A percentile compares a stretch with the other conserved stretches of the same genome.
Evolutionary conservation across 2,329 filamentous ascomycete species (phyloP).

Genomic region (Zymoseptoria tritici): DNA sequence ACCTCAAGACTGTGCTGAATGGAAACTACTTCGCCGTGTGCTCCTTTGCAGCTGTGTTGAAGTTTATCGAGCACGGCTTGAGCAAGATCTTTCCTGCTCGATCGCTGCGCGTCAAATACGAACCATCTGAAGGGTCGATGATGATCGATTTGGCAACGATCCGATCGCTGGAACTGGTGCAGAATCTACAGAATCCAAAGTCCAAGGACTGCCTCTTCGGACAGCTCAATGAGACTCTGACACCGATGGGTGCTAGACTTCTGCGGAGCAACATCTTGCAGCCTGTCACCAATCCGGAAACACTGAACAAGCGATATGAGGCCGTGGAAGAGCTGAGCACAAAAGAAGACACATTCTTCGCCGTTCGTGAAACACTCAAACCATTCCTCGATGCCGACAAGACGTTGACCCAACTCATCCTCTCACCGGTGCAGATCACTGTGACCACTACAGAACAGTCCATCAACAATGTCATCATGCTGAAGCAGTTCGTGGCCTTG

Average conservation of each 20-base stretch:
- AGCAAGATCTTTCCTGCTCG: conserved; percentile 64
- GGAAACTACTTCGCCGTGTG: conserved; percentile 84
- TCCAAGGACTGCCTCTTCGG: conserved; percentile 80
- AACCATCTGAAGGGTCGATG: conserved; percentile 86
- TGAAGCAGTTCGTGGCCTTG: conserved; percentile 71
- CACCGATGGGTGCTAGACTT: conserved; percentile 80
- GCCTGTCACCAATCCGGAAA: conserved; percentile 65
- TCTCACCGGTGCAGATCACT: conserved; percentile 60
- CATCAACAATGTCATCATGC: conserved; percentile 76
- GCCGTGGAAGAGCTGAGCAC: conserved; percentile 74
- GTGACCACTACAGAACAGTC: conserved; percentile 68
- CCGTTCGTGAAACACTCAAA: conserved; percentile 68
- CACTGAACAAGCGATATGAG: conserved; percentile 67
- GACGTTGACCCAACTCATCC: conserved; percentile 72
- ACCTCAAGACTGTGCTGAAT: conserved; percentile 68
- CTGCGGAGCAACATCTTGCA: conserved; percentile 82
- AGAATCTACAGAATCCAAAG: conserved; percentile 70
- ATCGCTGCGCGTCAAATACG: conserved; percentile 77
- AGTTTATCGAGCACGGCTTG: conserved; percentile 68
- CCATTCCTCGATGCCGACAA: conserved; percentile 72
- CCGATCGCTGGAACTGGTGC: conserved; percentile 77
- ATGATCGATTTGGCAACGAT: conserved; percentile 90
- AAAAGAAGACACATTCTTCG: conserved; percentile 78
- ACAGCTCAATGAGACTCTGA: conserved; percentile 73
- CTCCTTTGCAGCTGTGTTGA: conserved; percentile 80